Evolutionary conservation across 306 rosid species (phyloP), one percentile per base, ranked within the genome.

Genomic region (Trifolium repens): DNA sequence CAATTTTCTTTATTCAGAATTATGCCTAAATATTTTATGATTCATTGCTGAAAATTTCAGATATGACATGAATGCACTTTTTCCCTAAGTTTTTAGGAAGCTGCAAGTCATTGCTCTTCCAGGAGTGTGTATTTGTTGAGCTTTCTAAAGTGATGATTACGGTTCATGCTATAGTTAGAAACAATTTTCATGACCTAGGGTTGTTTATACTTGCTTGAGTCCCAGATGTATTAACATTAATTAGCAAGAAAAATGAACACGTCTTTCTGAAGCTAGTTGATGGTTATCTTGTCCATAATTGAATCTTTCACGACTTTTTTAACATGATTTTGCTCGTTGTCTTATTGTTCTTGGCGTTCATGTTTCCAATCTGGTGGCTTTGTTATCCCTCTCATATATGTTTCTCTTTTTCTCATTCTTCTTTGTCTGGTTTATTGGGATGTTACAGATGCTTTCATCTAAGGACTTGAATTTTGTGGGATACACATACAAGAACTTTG

Each of bases 391-490:
- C 30, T n/a, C n/a, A 14, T 30, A 19, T 13, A 44, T 3, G 8
- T 68, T 34, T 71, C 2, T 37, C 1, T n/a, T 30, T 22, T 63
- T 27, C 55, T 71, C 43, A 50, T 61, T 19, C 55, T 46, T 57
- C 6, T 37, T 46, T 76, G 40, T 63, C 60, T 62, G 67, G 15
- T 66, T 77, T 65, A 53, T 72, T 75, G 54, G 37, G 17, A 14
- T 79, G 54, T 49, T 73, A 53, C 92, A 96, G 98, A 96, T 92
- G 99, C 96, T 96, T 67, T 92, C 99, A 64, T 92, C 99, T 0
- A 92, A 96, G 90, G 99, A 96, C 88, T 19, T 92, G 37, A 96
- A 96, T 79, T 96, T 96, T 79, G 93, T 96, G 26, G 99, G 99
- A 39, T 96, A 96, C 79, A 96, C 99, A 0, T 96, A 96, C 37